Base-by-base conservation (phyloP, 371 early-diverging fungal species). In the Circinella minor region DNA sequence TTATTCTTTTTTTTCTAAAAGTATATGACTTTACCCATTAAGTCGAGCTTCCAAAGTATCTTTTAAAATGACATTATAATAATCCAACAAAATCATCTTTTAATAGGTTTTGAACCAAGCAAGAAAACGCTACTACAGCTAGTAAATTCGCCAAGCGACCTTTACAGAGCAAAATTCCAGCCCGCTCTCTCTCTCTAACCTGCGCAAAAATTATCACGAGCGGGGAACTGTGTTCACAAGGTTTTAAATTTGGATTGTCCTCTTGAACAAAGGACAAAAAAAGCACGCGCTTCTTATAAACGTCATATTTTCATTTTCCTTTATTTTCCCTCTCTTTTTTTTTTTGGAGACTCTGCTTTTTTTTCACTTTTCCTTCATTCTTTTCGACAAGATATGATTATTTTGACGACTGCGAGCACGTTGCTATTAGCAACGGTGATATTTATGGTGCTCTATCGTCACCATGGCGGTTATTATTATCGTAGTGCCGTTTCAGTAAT, bases 11-110 rank as follows among this genome's bases (percentile, higher is more conserved):
- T 37, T 11, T 57, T 54, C 20, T 60, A 43, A 43, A 9, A 43
- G 43, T 6, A 9, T 43, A 43, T 43, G 9, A 1, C 43, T 71
- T 74, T 84, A 89, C 91, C 82, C 82, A 66, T 85, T 85, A 64
- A 91, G 81, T 66, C 89, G 82, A 49, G 83, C 68, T 61, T 77
- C 82, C 64, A 91, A 77, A 51, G 87, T 83, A 67, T 91, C 87
- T 68, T 89, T 82, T 37, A 91, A 81, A 69, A 91, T 88, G 74
- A 84, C 86, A 76, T 91, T 91, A 73, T 89, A 84, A 73, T 89
- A 89, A 72, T 91, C 91, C 70, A 91, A 79, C 65, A 91, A 80
- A 77, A 91, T 89, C 91, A 91, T 91, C 59, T 57, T 61, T 43
- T 18, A 34, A 36, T 47, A 20, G 2, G 27, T 27, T 27, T 47